phyloP scores from a whole-genome alignment of 768 basidiomycete genomes.

The Naganishia vaughanmartiniae region DNA sequence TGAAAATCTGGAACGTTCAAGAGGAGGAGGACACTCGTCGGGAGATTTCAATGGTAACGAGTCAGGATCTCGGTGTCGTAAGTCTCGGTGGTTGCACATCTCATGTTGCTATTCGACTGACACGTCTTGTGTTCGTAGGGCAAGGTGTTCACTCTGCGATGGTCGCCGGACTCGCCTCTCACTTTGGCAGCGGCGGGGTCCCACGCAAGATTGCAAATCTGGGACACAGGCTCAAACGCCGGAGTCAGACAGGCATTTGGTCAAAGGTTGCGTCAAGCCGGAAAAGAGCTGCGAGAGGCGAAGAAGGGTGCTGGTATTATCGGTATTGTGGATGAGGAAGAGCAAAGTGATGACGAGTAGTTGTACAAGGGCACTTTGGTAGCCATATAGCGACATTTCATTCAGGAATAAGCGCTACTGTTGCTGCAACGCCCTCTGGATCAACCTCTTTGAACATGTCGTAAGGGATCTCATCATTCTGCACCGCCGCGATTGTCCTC shows the following conservation, averaged over 20 bases:
- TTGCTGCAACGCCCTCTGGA: constrained; percentile 5
- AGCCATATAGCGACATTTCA: background rate
- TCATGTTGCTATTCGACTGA: background rate
- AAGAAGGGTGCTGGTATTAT: constrained; percentile 51
- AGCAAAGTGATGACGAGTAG: constrained; percentile 52
- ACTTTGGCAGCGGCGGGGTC: constrained; percentile 92
- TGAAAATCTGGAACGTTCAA: constrained; percentile 89
- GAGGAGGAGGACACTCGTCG: constrained; percentile 65
- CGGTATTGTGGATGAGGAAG: constrained; percentile 58
- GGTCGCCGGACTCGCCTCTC: constrained; percentile 84
- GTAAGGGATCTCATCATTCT: background rate
- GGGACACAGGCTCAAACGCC: constrained; percentile 84
- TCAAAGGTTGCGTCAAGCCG: constrained; percentile 70
- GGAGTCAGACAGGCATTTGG: constrained; percentile 81
- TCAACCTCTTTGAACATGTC: constrained; percentile 22
- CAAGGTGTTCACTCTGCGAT: constrained; percentile 87
- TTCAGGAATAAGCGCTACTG: constrained; percentile 1
- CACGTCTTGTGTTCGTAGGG: constrained; percentile 59
- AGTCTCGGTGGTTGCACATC: constrained; percentile 39
- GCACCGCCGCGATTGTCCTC: background rate
- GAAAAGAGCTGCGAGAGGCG: constrained; percentile 58
- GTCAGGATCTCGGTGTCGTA: constrained; percentile 87
- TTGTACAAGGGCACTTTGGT: constrained; percentile 2
- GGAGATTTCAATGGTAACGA: constrained; percentile 77
- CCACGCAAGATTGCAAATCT: constrained; percentile 87